phyloP scores from a whole-genome alignment of 768 basidiomycete species.

The Pisolithus sp. region DNA sequence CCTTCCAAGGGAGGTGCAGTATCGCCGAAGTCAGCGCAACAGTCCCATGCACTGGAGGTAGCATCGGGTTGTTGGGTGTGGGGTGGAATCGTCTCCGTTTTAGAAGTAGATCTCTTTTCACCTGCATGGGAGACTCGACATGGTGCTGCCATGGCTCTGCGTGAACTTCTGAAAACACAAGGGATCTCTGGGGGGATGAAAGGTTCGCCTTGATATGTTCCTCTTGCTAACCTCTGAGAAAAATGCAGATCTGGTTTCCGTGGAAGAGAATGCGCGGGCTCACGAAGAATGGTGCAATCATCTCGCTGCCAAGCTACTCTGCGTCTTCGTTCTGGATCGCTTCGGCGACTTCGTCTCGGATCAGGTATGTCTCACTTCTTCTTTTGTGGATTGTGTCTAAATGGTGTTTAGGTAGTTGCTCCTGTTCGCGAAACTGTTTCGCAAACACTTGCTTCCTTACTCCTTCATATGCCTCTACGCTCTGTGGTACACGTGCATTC shows the following conservation, averaged over 20 bases:
- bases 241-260: conserved; percentile 42
- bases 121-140: conserved; percentile 91
- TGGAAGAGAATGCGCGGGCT: conserved; percentile 52
- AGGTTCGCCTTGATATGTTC: conserved; percentile 35
- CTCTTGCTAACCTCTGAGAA: background rate
- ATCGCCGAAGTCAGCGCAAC: conserved; percentile 67
- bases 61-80: conserved; percentile 75
- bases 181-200: conserved; percentile 79
- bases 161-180: conserved; percentile 82
- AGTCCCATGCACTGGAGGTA: conserved; percentile 73
- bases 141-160: conserved; percentile 85
- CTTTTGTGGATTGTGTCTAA: conserved; percentile 1
- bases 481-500: conserved; percentile 77
- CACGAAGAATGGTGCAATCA: conserved; percentile 91
- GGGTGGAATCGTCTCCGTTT: conserved; percentile 73
- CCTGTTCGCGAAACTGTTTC: conserved; percentile 96
- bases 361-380: conserved; percentile 39
- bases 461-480: conserved; percentile 81
- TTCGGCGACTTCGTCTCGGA: conserved; percentile 98
- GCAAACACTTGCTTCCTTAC: conserved; percentile 84
- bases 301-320: conserved; percentile 77
- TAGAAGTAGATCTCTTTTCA: conserved; percentile 81
- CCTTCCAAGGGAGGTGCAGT: conserved; percentile 83
- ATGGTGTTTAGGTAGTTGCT: conserved; percentile 63
- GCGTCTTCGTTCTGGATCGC: conserved; percentile 90